phyloP scores from a whole-genome alignment of 495 filamentous ascomycete genomes.

The Durotheca rogersii region DNA sequence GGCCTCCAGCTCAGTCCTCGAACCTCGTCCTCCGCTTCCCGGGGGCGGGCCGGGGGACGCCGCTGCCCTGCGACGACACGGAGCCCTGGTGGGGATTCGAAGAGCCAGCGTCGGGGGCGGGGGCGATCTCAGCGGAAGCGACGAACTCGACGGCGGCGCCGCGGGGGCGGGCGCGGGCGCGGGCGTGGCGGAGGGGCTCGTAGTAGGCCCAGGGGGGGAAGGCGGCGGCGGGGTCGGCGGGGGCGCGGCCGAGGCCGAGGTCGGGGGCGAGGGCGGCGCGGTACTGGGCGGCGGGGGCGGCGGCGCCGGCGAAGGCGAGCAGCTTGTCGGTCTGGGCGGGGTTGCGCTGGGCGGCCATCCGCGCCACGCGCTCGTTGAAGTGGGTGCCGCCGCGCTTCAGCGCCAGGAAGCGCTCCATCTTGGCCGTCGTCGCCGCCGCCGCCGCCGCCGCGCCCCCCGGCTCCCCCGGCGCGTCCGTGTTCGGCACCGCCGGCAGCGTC shows the following conservation, averaged over 20 bases:
- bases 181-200: conserved; percentile 65
- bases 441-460: conserved; percentile 80
- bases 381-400: conserved; percentile 85
- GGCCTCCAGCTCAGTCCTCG: conserved; percentile 39
- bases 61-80: conserved; percentile 36
- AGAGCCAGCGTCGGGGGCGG: no score
- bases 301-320: conserved; percentile 75
- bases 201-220: conserved; percentile 75
- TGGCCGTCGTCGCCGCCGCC: conserved; percentile 60
- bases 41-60: conserved; percentile 44
- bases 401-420: conserved; percentile 79
- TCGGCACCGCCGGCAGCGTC: conserved; percentile 78
- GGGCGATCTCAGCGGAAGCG: no score
- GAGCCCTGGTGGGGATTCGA: conserved; percentile 25
- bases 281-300: conserved; percentile 61
- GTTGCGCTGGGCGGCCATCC: conserved; percentile 71
- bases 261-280: conserved; percentile 66
- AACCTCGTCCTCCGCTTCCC: conserved; percentile 52
- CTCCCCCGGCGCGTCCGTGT: conserved; percentile 82
- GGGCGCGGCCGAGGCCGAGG: conserved; percentile 62
- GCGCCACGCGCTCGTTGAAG: conserved; percentile 82
- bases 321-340: conserved; percentile 78
- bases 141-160: conserved; percentile 77
- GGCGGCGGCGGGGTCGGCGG: conserved; percentile 63
- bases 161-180: conserved; percentile 55